Base-by-base conservation (phyloP, 2,329 filamentous ascomycete genomes). In the Helicocarpus griseus region DNA sequence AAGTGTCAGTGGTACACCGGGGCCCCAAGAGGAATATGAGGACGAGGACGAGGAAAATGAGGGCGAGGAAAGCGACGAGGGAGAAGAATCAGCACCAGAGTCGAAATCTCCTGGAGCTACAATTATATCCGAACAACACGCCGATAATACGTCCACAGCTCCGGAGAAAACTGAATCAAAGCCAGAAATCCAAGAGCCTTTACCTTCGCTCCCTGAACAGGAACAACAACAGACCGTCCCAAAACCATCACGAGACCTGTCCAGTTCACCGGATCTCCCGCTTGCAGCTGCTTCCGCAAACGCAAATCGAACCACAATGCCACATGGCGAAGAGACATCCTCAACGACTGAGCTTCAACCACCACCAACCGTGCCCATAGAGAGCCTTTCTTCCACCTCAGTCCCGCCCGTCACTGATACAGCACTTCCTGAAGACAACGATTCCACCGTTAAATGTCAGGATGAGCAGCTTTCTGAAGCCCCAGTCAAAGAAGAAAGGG, bases 31-130 rank as follows among this genome's bases (percentile, higher is more conserved):
- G 13, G 75, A 73, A 14, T 74, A 77, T 21, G 74, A 74, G 5
- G 70, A 72, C 4, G 68, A 64, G 1, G 70, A 73, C 3, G 70
- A 73, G 1, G 71, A 69, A 24, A 72, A 78, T 3, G 77, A 78
- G 21, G 69, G 67, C 19, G 72, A 73, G 2, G 75, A 73, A 5
- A 72, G 70, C 3, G 74, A 75, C 26, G 77, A 77, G 41, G 76
- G 72, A n/a, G 75, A 76, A 29, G 74, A 74, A 56, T 73, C 73
- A 28, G 73, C 68, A 45, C 60, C 70, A 26, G 63, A 70, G 36
- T 69, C 71, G n/a, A 73, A 73, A 48, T 72, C 73, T 5, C 70
- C 73, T 33, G 65, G 66, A 60, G 65, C 48, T 54, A 22, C 57
- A 57, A 51, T 50, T 49, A 59, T 55, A 59, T 59, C 61, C 56